Percentiles rank a stretch among this genome's conserved stretches.
These are phyloP conservation scores for Vanilla planifolia DNA, from an alignment of 106 monocot genomes.

Conservation along the genomic window DNA sequence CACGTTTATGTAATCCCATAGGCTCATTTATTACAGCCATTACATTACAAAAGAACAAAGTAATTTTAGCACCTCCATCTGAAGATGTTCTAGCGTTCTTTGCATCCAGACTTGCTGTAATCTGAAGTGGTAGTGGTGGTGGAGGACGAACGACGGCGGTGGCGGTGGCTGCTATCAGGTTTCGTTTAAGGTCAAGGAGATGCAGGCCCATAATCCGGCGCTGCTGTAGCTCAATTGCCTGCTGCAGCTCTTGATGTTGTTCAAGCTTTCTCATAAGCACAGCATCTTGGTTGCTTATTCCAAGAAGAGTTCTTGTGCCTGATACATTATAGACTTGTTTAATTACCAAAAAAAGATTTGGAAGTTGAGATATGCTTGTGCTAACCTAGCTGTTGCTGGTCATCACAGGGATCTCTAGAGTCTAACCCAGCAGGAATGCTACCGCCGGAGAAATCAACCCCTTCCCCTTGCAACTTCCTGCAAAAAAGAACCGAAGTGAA, in stretches of 20 bases:
- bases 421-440: constrained; percentile 73
- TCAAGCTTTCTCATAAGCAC: constrained; percentile 66
- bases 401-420: constrained; percentile 71
- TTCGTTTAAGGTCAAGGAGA: constrained; percentile 53
- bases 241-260: constrained; percentile 78
- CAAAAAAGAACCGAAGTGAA: constrained; percentile 9
- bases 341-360: neutral
- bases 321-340: neutral
- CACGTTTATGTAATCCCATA: neutral
- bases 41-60: neutral
- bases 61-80: constrained; percentile 3
- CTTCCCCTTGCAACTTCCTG: constrained; percentile 45
- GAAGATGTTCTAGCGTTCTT: too few species aligned
- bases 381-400: constrained; percentile 82
- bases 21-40: neutral
- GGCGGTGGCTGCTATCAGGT: constrained; percentile 6
- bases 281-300: constrained; percentile 38
- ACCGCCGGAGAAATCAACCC: constrained; percentile 67
- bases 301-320: constrained; percentile 60
- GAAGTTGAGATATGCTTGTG: neutral
- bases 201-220: constrained; percentile 73
- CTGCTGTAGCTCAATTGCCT: constrained; percentile 72
- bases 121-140: neutral
- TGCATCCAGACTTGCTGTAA: neutral
- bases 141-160: constrained; percentile 3